Percentiles rank a stretch among this genome's conserved stretches.
phyloP scores from a whole-genome alignment of 2,329 filamentous ascomycete species.

The Colletotrichum chlorophyti region DNA sequence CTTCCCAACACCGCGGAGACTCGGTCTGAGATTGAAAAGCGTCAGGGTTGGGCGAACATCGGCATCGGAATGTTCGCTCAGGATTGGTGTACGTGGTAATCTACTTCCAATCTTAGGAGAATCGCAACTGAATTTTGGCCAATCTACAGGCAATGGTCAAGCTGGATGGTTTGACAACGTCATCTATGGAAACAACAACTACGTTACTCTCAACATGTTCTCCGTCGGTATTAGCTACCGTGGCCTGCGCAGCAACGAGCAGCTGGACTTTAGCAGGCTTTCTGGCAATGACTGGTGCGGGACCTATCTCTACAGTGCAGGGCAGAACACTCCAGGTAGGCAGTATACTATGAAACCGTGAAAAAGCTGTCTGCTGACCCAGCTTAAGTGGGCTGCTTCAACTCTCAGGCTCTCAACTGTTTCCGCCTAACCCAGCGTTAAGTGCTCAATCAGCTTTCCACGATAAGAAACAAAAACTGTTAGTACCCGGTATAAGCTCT shows the following conservation, averaged over 20 bases:
- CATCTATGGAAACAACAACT: slow-evolving; percentile 21
- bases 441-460: too few relatives aligned
- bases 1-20: slow-evolving; percentile 3
- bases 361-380: too few relatives aligned
- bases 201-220: slow-evolving; percentile 26
- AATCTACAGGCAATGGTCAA: slow-evolving; percentile 23
- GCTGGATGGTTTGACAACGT: slow-evolving; percentile 30
- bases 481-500: too few relatives aligned
- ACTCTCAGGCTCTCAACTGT: too few relatives aligned
- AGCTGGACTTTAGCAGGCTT: slow-evolving; percentile 29
- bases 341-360: too few relatives aligned
- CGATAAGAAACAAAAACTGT: too few relatives aligned
- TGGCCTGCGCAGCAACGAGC: slow-evolving; percentile 29
- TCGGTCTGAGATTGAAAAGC: slow-evolving; percentile 21
- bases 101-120: background rate
- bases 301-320: background rate
- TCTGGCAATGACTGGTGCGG: slow-evolving; percentile 26
- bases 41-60: slow-evolving; percentile 29
- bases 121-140: too few relatives aligned
- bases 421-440: too few relatives aligned
- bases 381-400: too few relatives aligned
- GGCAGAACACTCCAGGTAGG: too few relatives aligned
- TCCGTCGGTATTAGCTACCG: slow-evolving; percentile 31
- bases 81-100: slow-evolving; percentile 25
- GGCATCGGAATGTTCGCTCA: slow-evolving; percentile 28